Percentiles rank a stretch among this genome's conserved stretches.
Evolutionary conservation across 345 rosid species (phyloP).

Genomic region (Eucalyptus erythrocorys): DNA sequence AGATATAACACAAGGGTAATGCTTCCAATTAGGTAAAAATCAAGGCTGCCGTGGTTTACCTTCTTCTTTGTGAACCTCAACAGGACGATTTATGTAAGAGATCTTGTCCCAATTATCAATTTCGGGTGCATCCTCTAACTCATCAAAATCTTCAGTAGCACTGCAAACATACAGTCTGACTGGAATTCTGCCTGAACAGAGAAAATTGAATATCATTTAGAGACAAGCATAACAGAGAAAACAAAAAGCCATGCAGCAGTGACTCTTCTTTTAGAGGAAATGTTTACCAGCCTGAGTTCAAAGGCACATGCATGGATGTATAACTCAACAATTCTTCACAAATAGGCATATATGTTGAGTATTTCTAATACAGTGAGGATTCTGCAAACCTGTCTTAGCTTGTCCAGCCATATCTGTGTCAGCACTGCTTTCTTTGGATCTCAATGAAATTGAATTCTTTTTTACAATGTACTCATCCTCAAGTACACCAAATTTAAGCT

Average conservation of each 20-base stretch:
- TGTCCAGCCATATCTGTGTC: slow-evolving; percentile 51
- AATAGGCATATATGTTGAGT: background rate
- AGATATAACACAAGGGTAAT: background rate
- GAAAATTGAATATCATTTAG: background rate
- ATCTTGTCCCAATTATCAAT: slow-evolving; percentile 80
- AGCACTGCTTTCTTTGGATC: slow-evolving; percentile 21
- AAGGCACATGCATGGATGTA: background rate
- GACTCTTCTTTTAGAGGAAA: background rate
- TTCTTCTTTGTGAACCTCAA: slow-evolving; percentile 61
- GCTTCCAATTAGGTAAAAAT: background rate
- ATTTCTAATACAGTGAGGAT: background rate
- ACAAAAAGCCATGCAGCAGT: background rate
- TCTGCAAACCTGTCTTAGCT: slow-evolving; percentile 61
- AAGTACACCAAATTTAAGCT: slow-evolving; percentile 65
- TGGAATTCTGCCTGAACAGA: slow-evolving; percentile 62
- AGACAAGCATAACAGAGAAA: background rate
- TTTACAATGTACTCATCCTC: slow-evolving; percentile 50
- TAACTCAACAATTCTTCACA: background rate
- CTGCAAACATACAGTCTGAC: slow-evolving; percentile 66
- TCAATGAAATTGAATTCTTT: slow-evolving; percentile 10
- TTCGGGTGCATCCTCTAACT: slow-evolving; percentile 48
- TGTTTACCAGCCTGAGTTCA: background rate
- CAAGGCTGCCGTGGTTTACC: slow-evolving; percentile 18
- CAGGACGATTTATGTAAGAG: slow-evolving; percentile 64
- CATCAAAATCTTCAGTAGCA: slow-evolving; percentile 44